A percentile compares a stretch with the other conserved stretches of the same genome.
Conservation (phyloP, 2,329 filamentous ascomycete species). For the Nannizziopsis barbatae region DNA sequence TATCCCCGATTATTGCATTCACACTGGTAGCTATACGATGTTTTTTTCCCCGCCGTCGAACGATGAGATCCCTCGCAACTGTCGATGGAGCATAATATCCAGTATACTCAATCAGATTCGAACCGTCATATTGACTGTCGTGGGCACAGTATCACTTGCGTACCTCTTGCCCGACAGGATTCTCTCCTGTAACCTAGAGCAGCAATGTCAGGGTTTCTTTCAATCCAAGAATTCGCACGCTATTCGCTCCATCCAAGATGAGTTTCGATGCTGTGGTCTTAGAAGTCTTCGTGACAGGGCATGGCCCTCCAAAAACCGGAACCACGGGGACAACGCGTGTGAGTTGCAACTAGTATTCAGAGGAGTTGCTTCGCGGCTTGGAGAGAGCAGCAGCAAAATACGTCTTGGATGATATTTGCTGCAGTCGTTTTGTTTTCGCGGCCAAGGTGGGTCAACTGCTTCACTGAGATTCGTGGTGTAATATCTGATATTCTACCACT, state of each 20-base stretch:
- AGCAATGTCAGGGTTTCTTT: constrained; percentile 12
- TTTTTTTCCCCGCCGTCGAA: too few species aligned
- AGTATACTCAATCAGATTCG: neutral
- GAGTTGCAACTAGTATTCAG: constrained; percentile 3
- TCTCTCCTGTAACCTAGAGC: constrained; percentile 10
- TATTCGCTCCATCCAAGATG: constrained; percentile 13
- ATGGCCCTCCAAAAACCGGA: constrained; percentile 11
- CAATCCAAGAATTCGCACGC: constrained; percentile 10
- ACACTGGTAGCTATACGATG: too few species aligned
- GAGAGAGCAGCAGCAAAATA: constrained; percentile 1
- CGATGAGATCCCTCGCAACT: too few species aligned
- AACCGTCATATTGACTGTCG: constrained; percentile 3
- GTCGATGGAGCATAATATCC: too few species aligned
- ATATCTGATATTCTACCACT: too few species aligned
- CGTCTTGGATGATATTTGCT: constrained; percentile 10
- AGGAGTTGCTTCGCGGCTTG: constrained; percentile 10
- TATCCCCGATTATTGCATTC: too few species aligned
- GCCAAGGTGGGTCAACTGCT: too few species aligned
- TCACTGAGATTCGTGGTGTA: too few species aligned
- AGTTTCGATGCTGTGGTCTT: constrained; percentile 12
- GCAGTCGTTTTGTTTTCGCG: constrained; percentile 7
- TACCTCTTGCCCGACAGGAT: constrained; percentile 9
- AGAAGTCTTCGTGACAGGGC: constrained; percentile 11
- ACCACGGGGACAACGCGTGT: constrained; percentile 8
- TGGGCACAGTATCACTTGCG: constrained; percentile 9